Evolutionary conservation across 352 stramenopile species (phyloP).

Genomic region (Phytophthora podocarpi): DNA sequence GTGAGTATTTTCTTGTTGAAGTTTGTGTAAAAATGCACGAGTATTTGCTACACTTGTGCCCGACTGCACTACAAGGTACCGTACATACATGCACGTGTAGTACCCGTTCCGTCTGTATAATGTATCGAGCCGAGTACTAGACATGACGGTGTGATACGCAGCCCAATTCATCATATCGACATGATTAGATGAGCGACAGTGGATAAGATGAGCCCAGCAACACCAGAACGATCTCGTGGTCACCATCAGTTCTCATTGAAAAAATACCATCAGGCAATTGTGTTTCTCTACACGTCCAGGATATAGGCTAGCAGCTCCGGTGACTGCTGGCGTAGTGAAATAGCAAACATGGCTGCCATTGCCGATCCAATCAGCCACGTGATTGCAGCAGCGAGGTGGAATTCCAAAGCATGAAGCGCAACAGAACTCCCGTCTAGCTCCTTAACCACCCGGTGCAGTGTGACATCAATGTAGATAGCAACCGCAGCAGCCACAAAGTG

Average conservation of each 20-base stretch:
- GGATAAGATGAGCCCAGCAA: no score
- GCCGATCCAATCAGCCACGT: constrained; percentile 47
- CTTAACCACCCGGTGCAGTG: constrained; percentile 25
- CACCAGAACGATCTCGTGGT: no score
- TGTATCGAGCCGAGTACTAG: no score
- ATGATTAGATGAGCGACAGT: constrained; percentile 9
- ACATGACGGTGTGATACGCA: no score
- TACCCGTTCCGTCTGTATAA: no score
- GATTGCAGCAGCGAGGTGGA: constrained; percentile 55
- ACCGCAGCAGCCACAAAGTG: constrained; percentile 47
- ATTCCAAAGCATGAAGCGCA: constrained; percentile 33
- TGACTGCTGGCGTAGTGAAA: constrained; percentile 49
- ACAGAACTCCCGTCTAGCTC: constrained; percentile 21
- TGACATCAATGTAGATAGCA: constrained; percentile 45
- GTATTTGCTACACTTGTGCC: no score
- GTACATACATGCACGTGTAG: no score
- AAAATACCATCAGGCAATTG: no score
- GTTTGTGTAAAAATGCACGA: no score
- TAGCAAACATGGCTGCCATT: constrained; percentile 40
- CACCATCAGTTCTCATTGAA: no score
- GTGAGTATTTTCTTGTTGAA: neutral
- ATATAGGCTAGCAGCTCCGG: constrained; percentile 52
- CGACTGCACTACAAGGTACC: no score
- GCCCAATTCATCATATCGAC: neutral
- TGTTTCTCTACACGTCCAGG: constrained; percentile 43